Conservation (phyloP, 805 yeast species). For the Schwanniomyces pseudopolymorphus region DNA sequence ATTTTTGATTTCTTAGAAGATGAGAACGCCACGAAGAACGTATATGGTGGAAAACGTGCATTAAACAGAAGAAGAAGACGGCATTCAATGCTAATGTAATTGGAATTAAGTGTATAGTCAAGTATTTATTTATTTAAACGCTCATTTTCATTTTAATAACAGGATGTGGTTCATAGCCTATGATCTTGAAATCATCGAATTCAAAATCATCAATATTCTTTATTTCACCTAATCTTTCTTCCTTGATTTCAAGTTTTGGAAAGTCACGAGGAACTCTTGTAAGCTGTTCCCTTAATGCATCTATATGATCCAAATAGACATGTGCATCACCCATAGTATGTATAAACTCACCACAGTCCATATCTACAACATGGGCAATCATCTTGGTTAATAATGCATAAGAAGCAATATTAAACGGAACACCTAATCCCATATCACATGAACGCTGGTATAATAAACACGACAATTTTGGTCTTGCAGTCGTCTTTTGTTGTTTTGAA, state of each 20-base stretch:
- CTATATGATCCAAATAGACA: constrained; percentile 89
- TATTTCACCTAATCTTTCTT: constrained; percentile 49
- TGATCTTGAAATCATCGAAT: constrained; percentile 83
- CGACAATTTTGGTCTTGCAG: constrained; percentile 63
- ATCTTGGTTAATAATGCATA: constrained; percentile 89
- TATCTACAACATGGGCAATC: constrained; percentile 93
- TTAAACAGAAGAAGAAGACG: constrained; percentile 7
- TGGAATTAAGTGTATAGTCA: background rate
- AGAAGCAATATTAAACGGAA: constrained; percentile 96
- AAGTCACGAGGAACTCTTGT: constrained; percentile 72
- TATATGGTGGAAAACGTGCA: constrained; percentile 1
- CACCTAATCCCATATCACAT: constrained; percentile 99
- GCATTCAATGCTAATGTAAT: constrained; percentile 7
- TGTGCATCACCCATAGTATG: constrained; percentile 98
- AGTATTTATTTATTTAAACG: constrained; percentile 48
- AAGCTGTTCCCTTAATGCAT: constrained; percentile 81
- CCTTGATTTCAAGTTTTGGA: constrained; percentile 73
- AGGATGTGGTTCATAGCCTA: constrained; percentile 76
- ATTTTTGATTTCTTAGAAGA: constrained; percentile 42
- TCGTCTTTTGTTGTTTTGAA: constrained; percentile 11
- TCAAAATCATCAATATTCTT: constrained; percentile 80
- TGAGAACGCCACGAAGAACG: constrained; percentile 9
- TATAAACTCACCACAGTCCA: constrained; percentile 93
- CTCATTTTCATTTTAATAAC: constrained; percentile 96
- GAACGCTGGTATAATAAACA: constrained; percentile 93